phyloP scores from a whole-genome alignment of 2,329 filamentous ascomycete genomes.

The Colletotrichum liaoningense region DNA sequence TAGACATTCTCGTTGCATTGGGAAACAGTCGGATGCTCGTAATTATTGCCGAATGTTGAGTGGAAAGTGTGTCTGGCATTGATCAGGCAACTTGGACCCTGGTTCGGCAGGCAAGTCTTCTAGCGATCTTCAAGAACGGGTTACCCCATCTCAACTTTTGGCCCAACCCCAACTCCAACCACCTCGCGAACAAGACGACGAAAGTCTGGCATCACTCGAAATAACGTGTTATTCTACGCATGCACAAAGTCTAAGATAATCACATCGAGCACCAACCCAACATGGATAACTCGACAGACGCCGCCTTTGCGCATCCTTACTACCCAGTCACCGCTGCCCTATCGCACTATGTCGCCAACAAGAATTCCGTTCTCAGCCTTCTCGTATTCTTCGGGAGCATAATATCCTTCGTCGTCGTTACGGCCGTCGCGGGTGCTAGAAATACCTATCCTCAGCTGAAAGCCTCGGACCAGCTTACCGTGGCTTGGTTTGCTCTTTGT shows the following conservation, averaged over 20 bases:
- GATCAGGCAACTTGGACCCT: neutral
- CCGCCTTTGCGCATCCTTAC: slow-evolving; percentile 58
- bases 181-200: neutral
- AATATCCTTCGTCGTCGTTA: slow-evolving; percentile 49
- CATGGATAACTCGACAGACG: neutral
- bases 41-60: neutral
- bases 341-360: slow-evolving; percentile 58
- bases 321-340: slow-evolving; percentile 57
- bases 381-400: slow-evolving; percentile 51
- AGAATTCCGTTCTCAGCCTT: slow-evolving; percentile 50
- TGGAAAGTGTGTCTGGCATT: neutral
- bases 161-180: neutral
- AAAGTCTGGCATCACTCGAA: no score
- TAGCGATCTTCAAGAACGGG: neutral
- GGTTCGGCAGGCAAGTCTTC: neutral
- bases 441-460: slow-evolving; percentile 46
- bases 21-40: neutral
- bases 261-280: neutral
- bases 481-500: slow-evolving; percentile 69
- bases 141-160: no score
- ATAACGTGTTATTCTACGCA: neutral
- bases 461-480: slow-evolving; percentile 54
- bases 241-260: neutral
- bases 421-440: slow-evolving; percentile 45
- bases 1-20: neutral